A percentile compares a stretch with the other conserved stretches of the same genome.
Conservation (phyloP, 2,329 filamentous ascomycete species). For the Apiospora aurea region DNA sequence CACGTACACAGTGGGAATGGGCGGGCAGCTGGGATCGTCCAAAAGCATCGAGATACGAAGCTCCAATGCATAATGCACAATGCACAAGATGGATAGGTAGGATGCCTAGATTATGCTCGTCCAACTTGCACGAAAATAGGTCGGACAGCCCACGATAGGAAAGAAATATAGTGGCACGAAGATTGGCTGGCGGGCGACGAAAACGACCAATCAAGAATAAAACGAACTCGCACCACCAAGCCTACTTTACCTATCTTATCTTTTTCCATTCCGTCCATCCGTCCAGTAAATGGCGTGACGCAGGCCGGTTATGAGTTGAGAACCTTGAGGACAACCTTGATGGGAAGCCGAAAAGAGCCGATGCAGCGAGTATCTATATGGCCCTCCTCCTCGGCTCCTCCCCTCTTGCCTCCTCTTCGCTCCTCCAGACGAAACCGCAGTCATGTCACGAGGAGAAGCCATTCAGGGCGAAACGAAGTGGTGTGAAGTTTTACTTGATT, state of each 20-base stretch:
- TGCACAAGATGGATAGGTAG: neutral
- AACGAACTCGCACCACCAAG: neutral
- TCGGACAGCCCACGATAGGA: neutral
- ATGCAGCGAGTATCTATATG: neutral
- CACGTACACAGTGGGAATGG: neutral
- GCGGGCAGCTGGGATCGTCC: neutral
- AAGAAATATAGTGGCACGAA: neutral
- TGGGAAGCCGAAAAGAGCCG: neutral
- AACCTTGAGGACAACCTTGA: slow-evolving; percentile 21
- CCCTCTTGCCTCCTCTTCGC: too few relatives aligned
- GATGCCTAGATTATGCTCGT: neutral
- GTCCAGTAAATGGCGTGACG: neutral
- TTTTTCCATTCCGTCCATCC: neutral
- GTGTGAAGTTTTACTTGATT: slow-evolving; percentile 10
- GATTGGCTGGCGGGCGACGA: neutral
- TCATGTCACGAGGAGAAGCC: neutral
- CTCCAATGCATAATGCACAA: slow-evolving; percentile 1
- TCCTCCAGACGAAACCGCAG: neutral
- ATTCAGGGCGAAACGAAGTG: too few relatives aligned
- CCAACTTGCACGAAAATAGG: too few relatives aligned
- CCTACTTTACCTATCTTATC: neutral
- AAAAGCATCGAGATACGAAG: neutral
- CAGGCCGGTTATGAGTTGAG: neutral
- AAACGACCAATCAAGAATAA: neutral
- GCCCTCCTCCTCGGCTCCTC: neutral